These are phyloP conservation scores for Leccinum subgranulosum DNA, from an alignment of 768 basidiomycete species.

Conservation along the genomic window DNA sequence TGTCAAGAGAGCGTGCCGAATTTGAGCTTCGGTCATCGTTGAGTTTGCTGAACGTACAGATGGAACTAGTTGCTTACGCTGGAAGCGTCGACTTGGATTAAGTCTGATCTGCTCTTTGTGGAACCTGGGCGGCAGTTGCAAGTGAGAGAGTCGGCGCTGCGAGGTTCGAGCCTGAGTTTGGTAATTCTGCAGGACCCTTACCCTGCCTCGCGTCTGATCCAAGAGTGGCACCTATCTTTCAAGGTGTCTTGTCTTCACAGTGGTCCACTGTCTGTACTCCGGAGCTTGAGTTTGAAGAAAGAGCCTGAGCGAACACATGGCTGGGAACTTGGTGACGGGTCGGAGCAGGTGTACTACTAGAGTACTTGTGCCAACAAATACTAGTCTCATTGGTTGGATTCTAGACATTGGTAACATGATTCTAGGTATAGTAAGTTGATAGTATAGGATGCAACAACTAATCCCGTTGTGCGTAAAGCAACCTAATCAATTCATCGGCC, in stretches of 20 bases:
- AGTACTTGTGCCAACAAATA: not conserved
- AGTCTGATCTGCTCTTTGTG: not conserved
- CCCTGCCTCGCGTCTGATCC: not conserved
- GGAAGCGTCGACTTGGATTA: not conserved
- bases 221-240: not conserved
- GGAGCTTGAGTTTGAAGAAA: too few relatives aligned
- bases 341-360: not conserved
- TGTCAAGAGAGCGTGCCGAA: not conserved
- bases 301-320: too few relatives aligned
- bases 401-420: not conserved
- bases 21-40: not conserved
- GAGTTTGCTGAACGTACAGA: not conserved
- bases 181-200: not conserved
- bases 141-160: not conserved
- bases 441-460: not conserved
- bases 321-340: not conserved
- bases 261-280: not conserved
- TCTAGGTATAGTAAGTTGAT: not conserved
- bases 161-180: not conserved
- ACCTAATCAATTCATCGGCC: conserved; percentile 16
- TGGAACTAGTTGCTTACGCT: conserved; percentile 7
- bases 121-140: not conserved
- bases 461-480: conserved; percentile 7
- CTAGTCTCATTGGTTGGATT: not conserved
- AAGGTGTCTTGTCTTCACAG: not conserved